Base-by-base conservation (phyloP, 2,329 filamentous ascomycete species). In the Trichoderma citrinoviride region DNA sequence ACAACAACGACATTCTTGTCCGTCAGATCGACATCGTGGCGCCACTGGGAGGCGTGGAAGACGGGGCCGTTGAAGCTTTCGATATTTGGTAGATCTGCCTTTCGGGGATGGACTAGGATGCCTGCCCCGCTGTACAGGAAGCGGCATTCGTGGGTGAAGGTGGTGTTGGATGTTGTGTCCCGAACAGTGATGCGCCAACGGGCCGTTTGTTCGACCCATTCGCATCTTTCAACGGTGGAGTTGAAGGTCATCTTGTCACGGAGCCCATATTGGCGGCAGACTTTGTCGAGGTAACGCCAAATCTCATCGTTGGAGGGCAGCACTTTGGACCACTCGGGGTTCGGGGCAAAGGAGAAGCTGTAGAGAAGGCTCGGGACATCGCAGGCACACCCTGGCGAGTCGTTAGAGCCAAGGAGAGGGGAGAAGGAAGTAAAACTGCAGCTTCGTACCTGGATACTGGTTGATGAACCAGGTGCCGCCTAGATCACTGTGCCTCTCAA, bases 381-480 rank as follows among this genome's bases (percentile, higher is more conserved):
- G 69, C 85, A 87, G 7, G 84, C 84, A 62, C 72, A 75, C 5
- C 73, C 73, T 74, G 15, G 27, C 12, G 3, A 21, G 17, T 10
- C 10, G 4, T 61, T 25, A 50, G 33, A 27, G 25, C n/a, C 19
- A 25, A 10, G 7, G 14, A 6, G 2, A 3, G 15, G 19, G 21
- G 15, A 5, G 5, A 19, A 23, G 3, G 5, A 10, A 29, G 8
- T 7, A 4, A 17, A 6, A 44, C 5, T 7, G 15, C 7, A 17
- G 1, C 17, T 10, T 33, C 64, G 7, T 75, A 73, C 83, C 83
- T 10, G 84, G 87, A 73, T 90, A 90, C 37, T 80, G 77, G 71
- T 89, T 90, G 50, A 82, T 81, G 74, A 81, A 82, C 87, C 87
- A 90, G 1, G 87, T 89, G 7, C 87, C 87, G 37, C 87, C 87